Base-by-base conservation (phyloP, 1,284 basidiomycete genomes). In the Xerocomus cyaneibrunnescens region DNA sequence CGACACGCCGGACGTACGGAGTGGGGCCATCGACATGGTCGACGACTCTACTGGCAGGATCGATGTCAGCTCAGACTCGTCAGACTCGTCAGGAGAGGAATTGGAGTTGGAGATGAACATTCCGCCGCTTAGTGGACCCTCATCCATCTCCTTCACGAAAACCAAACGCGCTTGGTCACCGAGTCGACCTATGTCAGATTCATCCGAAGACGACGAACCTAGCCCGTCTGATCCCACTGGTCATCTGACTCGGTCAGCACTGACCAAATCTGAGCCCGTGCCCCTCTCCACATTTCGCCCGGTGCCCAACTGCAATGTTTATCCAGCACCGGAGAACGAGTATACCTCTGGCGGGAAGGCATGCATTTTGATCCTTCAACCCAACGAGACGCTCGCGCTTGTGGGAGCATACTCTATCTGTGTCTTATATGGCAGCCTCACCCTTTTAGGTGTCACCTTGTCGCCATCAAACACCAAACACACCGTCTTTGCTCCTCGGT, bases 401-500 rank as follows among this genome's bases (percentile, higher is more conserved):
- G 65, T 85, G 3, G 88, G 87, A 4, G 72, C 73, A 3, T 86
- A 81, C 62, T 63, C 62, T 2, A 53, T 90, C 9, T 71, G 71
- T 2, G 72, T 90, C 27, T 62, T 89, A 5, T 74, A 71, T 46
- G 87, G 87, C 1, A 69, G 22, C 12, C 57, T 89, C 37, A 69
- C 73, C 3, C 37, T 89, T 0, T 69, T 72, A 13, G 87, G 85
- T 1, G 70, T 75, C 8, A 69, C 65, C 0, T 62, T 89, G 8
- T 40, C 53, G 1, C 62, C 80, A 1, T 80, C 81, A 0, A 41
- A 59, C 5, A 61, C 51, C 1, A 53, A 59, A 5, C 74, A 87
- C 53, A 65, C 65, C 21, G 71, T 89, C 21, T 90, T 81, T 60
- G 84, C 87, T 2, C 85, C 87, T 0, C 75, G 78, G 12, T 88